phyloP scores from a whole-genome alignment of 257 asterid genomes.

The Cruciata laevipes region DNA sequence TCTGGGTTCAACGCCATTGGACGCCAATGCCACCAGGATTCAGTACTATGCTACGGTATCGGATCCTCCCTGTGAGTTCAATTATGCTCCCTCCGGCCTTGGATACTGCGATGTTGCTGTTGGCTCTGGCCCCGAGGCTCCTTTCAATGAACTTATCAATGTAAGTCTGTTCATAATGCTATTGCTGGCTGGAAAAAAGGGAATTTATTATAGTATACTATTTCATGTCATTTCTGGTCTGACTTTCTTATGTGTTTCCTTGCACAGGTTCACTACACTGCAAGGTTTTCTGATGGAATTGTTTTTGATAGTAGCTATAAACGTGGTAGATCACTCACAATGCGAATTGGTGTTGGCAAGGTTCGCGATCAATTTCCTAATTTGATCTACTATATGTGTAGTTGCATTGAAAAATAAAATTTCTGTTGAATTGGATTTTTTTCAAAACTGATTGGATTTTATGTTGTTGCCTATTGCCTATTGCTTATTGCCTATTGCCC shows the following conservation, averaged over 20 bases:
- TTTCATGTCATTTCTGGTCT: not conserved
- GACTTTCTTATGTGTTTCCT: slow-evolving; percentile 6
- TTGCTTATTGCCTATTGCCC: too few species aligned
- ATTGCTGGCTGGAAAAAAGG: not conserved
- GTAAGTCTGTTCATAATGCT: slow-evolving; percentile 19
- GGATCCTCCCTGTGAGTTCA: slow-evolving; percentile 80
- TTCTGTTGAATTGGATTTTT: not conserved
- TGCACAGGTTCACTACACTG: slow-evolving; percentile 74
- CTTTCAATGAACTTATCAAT: slow-evolving; percentile 60
- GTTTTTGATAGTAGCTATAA: slow-evolving; percentile 82
- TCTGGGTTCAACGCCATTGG: slow-evolving; percentile 54
- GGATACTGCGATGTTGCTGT: slow-evolving; percentile 76
- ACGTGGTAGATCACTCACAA: slow-evolving; percentile 79
- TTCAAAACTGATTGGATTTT: not conserved
- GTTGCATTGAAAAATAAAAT: not conserved
- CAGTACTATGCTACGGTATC: slow-evolving; percentile 79
- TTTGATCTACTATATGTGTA: not conserved
- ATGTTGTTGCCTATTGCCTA: not conserved
- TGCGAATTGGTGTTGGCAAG: slow-evolving; percentile 90
- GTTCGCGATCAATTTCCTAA: slow-evolving; percentile 9
- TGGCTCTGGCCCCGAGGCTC: slow-evolving; percentile 75
- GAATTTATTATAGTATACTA: too few species aligned
- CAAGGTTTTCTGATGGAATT: slow-evolving; percentile 75
- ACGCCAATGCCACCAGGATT: slow-evolving; percentile 73
- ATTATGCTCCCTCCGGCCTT: slow-evolving; percentile 63